Base-by-base conservation (phyloP, 805 yeast species). In the Candida ipomoeae region DNA sequence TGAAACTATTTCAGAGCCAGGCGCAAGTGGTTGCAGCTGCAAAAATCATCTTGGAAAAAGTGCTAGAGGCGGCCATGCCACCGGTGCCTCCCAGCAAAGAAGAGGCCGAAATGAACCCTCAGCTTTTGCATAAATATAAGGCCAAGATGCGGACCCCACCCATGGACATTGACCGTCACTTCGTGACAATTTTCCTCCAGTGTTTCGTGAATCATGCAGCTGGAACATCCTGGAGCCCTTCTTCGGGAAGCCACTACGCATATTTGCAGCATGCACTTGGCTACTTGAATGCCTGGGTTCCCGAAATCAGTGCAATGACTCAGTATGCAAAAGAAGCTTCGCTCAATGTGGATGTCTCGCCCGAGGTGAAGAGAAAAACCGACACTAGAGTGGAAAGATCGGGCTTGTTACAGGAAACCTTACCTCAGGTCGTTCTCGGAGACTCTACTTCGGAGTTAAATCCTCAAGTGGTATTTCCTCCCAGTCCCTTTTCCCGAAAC, bases 1-100 rank as follows among this genome's bases (percentile, higher is more conserved):
- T 51, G n/a, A 53, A 60, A 44, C 52, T 67, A 10, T 56, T 64
- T 31, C 62, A 66, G 26, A 48, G 53, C n/a, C 72, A 72, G 26
- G 66, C 65, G 4, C 62, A 60, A 39, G 48, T 66, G 18, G 57
- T 66, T 1, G 51, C 51, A 10, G 63, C 66, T 13, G 69, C 70
- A 15, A 59, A 66, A 26, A 36, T 61, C 35, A 59, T 71, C 6
- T 57, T 67, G 40, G 55, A 54, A 1, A 68, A 67, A 46, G 65
- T 66, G 3, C 37, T 64, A 14, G 44, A 40, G 2, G 62, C 58
- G 3, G 70, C 76, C 17, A 64, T 54, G 6, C 74, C 75, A 2
- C 73, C 74, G 0, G 51, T 35, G 13, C 70, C 73, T 13, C 73
- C 73, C 14, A 60, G 67, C 4, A 60, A 60, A 44, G 66, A 60